These are phyloP conservation scores for Lactifluus hygrophoroides DNA, from an alignment of 768 basidiomycete species.

Conservation along the genomic window DNA sequence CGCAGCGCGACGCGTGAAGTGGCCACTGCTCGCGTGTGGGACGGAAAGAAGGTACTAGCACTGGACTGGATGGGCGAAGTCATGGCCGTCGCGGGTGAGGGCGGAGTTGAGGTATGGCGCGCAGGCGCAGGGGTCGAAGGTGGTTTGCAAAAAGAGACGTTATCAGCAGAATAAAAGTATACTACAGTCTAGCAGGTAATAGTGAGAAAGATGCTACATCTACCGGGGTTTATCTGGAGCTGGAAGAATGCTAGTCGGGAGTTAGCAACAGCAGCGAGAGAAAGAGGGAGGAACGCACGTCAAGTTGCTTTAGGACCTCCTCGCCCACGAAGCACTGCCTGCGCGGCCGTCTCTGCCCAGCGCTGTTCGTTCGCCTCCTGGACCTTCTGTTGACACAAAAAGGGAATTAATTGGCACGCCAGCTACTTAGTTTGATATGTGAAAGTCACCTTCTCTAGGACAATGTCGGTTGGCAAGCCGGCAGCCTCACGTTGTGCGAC, in stretches of 20 bases:
- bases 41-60: conserved; percentile 49
- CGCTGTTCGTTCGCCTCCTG: conserved; percentile 16
- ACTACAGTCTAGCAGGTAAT: background rate
- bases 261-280: background rate
- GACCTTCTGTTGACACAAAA: conserved; percentile 4
- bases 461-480: conserved; percentile 10
- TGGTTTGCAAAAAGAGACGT: conserved; percentile 10
- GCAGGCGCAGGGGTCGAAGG: conserved; percentile 22
- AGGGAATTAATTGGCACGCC: background rate
- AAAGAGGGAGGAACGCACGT: background rate
- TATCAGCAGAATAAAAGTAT: background rate
- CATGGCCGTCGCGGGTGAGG: conserved; percentile 24
- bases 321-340: conserved; percentile 9
- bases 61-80: conserved; percentile 27
- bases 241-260: background rate
- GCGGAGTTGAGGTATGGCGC: conserved; percentile 27
- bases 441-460: conserved; percentile 8
- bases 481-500: conserved; percentile 14
- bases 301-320: background rate
- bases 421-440: background rate
- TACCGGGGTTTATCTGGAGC: background rate
- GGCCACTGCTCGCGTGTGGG: conserved; percentile 54
- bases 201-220: background rate
- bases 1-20: conserved; percentile 59
- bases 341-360: conserved; percentile 15